Base-by-base conservation (phyloP, 352 stramenopile species). In the Hyaloperonospora brassicae region DNA sequence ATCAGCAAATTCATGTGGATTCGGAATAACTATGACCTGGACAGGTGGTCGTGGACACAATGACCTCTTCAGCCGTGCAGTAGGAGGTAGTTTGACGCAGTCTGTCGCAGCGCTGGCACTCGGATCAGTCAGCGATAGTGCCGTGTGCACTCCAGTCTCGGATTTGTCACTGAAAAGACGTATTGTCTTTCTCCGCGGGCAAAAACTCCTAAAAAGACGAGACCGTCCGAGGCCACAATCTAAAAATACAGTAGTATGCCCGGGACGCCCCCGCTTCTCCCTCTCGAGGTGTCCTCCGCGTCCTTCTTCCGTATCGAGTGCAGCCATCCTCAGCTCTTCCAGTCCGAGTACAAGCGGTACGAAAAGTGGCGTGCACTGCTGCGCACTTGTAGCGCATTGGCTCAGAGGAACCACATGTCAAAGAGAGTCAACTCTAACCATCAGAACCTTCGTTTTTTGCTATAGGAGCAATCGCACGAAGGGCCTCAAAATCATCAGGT, bases 311-410 rank as follows among this genome's bases (percentile, higher is more conserved):
- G 72, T 43, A 59, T 82, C 42, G 74, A 85, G 45, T 87, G 76
- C 64, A 64, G 76, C 54, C 76, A 87, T 63, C 31, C 44, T n/a
- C 61, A 80, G 54, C 76, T 87, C 62, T 87, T 87, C 59, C 62
- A 73, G 27, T 1, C 62, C 13, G 75, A 86, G 49, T 88, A 88
- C 64, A 88, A 86, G 64, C 64, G 78, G 74, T 84, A 55, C 14
- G 55, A 13, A 17, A n/a, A n/a, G n/a, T n/a, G n/a, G n/a, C n/a
- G n/a, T n/a, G n/a, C n/a, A n/a, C n/a, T 42, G 36, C 14, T 13
- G 36, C 12, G 7, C 34, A 12, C 34, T 12, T 12, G 7, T 39
- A 42, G 21, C 36, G 11, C 36, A 39, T 39, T 39, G 34, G 34
- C 21, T 42, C 21, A 17, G n/a, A n/a, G n/a, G n/a, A n/a, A n/a